Conservation (phyloP, 176 grass and related monocot species). For the Triticum dicoccoides region DNA sequence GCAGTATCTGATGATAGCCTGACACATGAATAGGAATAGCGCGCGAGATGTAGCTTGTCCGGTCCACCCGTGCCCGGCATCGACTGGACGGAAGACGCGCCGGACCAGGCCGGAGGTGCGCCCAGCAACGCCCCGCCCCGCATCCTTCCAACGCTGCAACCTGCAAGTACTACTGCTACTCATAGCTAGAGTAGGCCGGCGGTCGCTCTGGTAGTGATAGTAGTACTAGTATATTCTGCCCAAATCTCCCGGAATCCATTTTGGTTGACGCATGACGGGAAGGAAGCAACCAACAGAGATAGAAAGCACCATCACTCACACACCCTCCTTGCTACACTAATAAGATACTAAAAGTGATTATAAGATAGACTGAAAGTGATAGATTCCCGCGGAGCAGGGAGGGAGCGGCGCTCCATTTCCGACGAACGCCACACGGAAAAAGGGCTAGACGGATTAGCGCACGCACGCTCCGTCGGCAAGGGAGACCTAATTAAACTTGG, state of each 20-base stretch:
- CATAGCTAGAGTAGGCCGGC: neutral
- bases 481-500: neutral
- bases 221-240: neutral
- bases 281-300: neutral
- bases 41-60: neutral
- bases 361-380: too few species aligned
- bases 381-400: neutral
- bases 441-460: neutral
- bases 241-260: neutral
- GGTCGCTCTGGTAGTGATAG: neutral
- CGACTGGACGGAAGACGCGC: neutral
- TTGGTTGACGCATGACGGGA: neutral
- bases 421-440: neutral
- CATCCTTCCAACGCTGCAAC: neutral
- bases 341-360: too few species aligned
- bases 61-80: neutral
- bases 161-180: too few species aligned
- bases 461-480: too few species aligned
- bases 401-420: neutral
- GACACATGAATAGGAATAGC: neutral
- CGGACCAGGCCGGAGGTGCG: neutral
- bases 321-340: too few species aligned
- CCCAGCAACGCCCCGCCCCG: slow-evolving; percentile 21
- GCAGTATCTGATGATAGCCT: too few species aligned
- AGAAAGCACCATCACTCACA: neutral